These are phyloP conservation scores for Aspergillus hancockii DNA, from an alignment of 495 filamentous ascomycete species.

Conservation along the genomic window DNA sequence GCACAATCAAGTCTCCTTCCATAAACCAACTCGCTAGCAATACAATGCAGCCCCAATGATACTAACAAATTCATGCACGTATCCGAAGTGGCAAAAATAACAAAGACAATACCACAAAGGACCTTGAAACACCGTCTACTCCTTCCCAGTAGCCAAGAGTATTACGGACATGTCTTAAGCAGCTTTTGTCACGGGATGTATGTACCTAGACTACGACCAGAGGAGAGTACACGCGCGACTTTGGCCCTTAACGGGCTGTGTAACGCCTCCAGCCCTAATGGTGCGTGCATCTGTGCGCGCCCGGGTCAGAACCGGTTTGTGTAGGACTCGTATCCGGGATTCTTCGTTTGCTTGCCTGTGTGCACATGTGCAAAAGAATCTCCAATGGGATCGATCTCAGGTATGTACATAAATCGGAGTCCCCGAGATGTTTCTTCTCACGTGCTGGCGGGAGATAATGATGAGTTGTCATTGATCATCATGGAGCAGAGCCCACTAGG, in stretches of 20 bases:
- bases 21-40: neutral
- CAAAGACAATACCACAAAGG: too few species aligned
- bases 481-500: neutral
- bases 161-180: too few species aligned
- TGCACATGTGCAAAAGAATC: neutral
- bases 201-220: too few species aligned
- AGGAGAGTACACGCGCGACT: neutral
- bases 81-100: neutral
- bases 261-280: neutral
- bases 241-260: neutral
- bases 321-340: neutral
- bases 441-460: neutral
- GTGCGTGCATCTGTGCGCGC: neutral
- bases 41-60: neutral
- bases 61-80: neutral
- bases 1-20: too few species aligned
- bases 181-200: too few species aligned
- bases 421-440: neutral
- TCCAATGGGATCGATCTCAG: neutral
- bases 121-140: too few species aligned
- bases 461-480: constrained; percentile 2
- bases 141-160: too few species aligned
- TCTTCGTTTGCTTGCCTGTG: neutral
- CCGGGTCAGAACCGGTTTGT: neutral
- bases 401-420: neutral